Evolutionary conservation across 306 rosid species (phyloP), one percentile per base, ranked within the genome.

Genomic region (Biancaea sappan): DNA sequence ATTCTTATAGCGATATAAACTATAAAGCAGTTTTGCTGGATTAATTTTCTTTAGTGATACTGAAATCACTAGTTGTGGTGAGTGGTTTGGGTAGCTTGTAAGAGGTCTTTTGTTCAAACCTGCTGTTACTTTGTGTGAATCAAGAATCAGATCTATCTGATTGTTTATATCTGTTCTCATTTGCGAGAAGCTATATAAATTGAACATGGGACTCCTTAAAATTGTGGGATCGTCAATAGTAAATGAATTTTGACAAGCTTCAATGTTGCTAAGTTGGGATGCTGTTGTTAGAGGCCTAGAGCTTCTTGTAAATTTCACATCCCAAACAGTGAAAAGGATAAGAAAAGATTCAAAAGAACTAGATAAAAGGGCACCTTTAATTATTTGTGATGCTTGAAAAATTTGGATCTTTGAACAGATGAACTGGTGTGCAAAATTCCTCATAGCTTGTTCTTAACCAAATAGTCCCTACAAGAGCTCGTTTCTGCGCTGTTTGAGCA

Each of bases 261-360:
- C 12, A 41, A 4, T 41, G 3, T 10, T 41, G 12, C 18, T 57
- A 40, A 57, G 8, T 11, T 21, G 46, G 66, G 48, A 2, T n/a
- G 48, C 46, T 57, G 46, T 67, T 15, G 19, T 62, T 34, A 34
- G 37, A 34, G 37, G 37, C 6, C 6, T 10, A 1, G 8, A 53
- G 47, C 51, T 56, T 54, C 53, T 50, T 38, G 29, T n/a, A 18
- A 65, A 66, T 32, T 58, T 58, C 34, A 15, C 34, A 66, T 76
- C 29, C 38, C 16, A 52, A n/a, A 24, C 0, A n/a, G 62, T 63
- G 32, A 63, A 63, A 51, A 18, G 73, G 67, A 64, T 13, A 53
- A 44, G 8, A 4, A 43, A 66, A n/a, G n/a, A n/a, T n/a, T n/a
- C n/a, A n/a, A n/a, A 26, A 19, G 48, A 61, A 59, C 8, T 15